Conservation (phyloP, 345 rosid genomes). For the Gossypium ekmanianum region DNA sequence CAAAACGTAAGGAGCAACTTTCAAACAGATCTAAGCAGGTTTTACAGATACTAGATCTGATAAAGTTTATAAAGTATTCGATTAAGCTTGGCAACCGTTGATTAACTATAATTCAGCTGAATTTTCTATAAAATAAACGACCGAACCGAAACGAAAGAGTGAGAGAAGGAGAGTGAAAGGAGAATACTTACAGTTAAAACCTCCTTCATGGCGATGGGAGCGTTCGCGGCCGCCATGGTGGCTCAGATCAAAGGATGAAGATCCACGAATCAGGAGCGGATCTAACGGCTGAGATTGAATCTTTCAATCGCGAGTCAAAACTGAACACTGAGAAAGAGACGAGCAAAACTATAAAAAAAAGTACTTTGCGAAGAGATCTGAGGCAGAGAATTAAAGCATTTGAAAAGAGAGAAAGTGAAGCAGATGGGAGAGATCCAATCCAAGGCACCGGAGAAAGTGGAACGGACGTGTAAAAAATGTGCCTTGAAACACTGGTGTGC, state of each 20-base stretch:
- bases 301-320: slow-evolving; percentile 15
- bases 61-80: background rate
- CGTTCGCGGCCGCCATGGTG: slow-evolving; percentile 86
- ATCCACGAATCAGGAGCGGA: slow-evolving; percentile 29
- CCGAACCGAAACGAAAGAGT: background rate
- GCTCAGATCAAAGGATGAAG: slow-evolving; percentile 38
- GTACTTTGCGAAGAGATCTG: slow-evolving; percentile 37
- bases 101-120: slow-evolving; percentile 12
- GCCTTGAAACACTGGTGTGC: background rate
- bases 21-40: slow-evolving; percentile 19
- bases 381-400: slow-evolving; percentile 22
- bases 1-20: background rate
- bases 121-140: slow-evolving; percentile 11
- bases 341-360: background rate
- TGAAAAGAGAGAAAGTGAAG: background rate
- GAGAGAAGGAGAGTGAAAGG: slow-evolving; percentile 5
- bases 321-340: slow-evolving; percentile 5
- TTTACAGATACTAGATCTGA: background rate
- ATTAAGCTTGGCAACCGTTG: slow-evolving; percentile 4
- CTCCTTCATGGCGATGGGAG: slow-evolving; percentile 93
- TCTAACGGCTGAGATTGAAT: slow-evolving; percentile 31
- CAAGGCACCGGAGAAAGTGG: slow-evolving; percentile 8
- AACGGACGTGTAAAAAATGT: slow-evolving; percentile 19
- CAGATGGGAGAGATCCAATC: slow-evolving; percentile 20
- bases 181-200: slow-evolving; percentile 58